Conservation (phyloP, 805 yeast genomes). For the Isabelozyma heimii region DNA sequence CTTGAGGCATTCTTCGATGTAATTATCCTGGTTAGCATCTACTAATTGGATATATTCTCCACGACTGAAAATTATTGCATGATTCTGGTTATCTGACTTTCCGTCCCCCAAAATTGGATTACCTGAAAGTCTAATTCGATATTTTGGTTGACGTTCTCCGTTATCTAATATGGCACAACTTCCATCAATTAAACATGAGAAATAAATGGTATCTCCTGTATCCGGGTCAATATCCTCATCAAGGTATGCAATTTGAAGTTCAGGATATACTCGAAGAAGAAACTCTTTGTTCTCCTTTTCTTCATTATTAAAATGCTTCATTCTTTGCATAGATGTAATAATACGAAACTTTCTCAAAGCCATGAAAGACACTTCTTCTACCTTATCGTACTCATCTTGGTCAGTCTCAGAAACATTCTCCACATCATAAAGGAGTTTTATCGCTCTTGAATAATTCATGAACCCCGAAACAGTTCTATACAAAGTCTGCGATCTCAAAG, state of each 20-base stretch:
- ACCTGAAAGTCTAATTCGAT: constrained; percentile 76
- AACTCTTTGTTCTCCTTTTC: constrained; percentile 80
- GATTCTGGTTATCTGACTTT: constrained; percentile 84
- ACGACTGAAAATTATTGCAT: constrained; percentile 73
- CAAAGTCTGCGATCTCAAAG: constrained; percentile 92
- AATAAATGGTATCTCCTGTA: constrained; percentile 70
- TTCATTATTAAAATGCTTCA: constrained; percentile 65
- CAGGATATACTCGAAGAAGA: constrained; percentile 80
- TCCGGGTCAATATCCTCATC: constrained; percentile 87
- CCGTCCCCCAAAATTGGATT: constrained; percentile 87
- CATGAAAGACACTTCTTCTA: constrained; percentile 55
- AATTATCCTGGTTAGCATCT: constrained; percentile 87
- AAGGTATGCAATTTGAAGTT: constrained; percentile 84
- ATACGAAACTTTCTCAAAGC: constrained; percentile 81
- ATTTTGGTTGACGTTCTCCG: constrained; percentile 43
- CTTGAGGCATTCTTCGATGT: constrained; percentile 80
- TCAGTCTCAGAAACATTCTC: constrained; percentile 65
- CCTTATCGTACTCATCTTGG: constrained; percentile 29
- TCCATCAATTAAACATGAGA: constrained; percentile 78
- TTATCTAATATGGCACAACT: constrained; percentile 64
- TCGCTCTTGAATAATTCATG: constrained; percentile 97
- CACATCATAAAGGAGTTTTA: constrained; percentile 81
- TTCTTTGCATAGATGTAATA: constrained; percentile 84
- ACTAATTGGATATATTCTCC: constrained; percentile 84
- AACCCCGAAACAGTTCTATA: constrained; percentile 97